Conservation (phyloP, 1,139 yeast genomes). For the Nakaseomyces nivariensis region DNA sequence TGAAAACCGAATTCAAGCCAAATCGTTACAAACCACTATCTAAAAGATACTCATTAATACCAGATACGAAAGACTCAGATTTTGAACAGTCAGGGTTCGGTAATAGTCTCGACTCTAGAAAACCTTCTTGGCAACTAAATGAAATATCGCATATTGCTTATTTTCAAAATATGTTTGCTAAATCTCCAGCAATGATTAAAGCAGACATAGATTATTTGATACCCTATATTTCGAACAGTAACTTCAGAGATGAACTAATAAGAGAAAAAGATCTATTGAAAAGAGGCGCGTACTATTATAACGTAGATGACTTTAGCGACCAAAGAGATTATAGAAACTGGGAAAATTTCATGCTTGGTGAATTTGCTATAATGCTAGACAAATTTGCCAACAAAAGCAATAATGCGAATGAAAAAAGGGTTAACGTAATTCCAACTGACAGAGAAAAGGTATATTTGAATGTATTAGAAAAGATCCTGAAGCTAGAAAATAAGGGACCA, state of each 20-base stretch:
- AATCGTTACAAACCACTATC: slow-evolving; percentile 23
- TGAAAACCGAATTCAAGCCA: not conserved
- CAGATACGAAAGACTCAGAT: not conserved
- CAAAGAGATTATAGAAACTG: slow-evolving; percentile 39
- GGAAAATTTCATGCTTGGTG: slow-evolving; percentile 39
- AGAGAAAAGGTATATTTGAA: slow-evolving; percentile 31
- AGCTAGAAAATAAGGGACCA: slow-evolving; percentile 15
- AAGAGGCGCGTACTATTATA: slow-evolving; percentile 36
- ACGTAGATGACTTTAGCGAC: slow-evolving; percentile 36
- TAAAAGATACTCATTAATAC: slow-evolving; percentile 4
- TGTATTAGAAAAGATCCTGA: slow-evolving; percentile 29
- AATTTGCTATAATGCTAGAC: slow-evolving; percentile 33
- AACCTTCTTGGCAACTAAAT: slow-evolving; percentile 40
- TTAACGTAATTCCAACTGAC: slow-evolving; percentile 36
- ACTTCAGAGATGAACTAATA: slow-evolving; percentile 21
- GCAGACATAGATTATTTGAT: slow-evolving; percentile 36
- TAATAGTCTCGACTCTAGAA: not conserved
- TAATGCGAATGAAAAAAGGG: slow-evolving; percentile 28
- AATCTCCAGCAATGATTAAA: slow-evolving; percentile 38
- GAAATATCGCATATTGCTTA: slow-evolving; percentile 41
- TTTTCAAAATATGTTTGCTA: slow-evolving; percentile 35
- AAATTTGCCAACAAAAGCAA: slow-evolving; percentile 31
- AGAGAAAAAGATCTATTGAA: slow-evolving; percentile 32
- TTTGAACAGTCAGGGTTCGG: not conserved
- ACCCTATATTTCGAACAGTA: slow-evolving; percentile 37